phyloP scores from a whole-genome alignment of 257 asterid genomes.

The Cordia subcordata region DNA sequence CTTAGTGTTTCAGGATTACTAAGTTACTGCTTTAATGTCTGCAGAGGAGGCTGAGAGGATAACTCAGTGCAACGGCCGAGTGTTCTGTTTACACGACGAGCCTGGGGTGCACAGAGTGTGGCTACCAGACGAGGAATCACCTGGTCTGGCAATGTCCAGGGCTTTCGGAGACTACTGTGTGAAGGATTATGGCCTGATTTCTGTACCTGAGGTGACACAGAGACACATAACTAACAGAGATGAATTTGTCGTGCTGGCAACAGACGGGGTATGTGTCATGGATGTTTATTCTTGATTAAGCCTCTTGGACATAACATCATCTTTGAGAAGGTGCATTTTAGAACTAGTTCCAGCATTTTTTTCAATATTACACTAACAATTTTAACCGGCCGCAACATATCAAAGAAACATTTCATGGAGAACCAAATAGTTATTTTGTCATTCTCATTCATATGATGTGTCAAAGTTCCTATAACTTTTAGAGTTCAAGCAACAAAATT shows the following conservation, averaged over 20 bases:
- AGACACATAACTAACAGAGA: slow-evolving; percentile 62
- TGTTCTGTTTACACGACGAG: slow-evolving; percentile 73
- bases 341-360: no score
- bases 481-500: background rate
- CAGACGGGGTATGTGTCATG: slow-evolving; percentile 74
- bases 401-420: no score
- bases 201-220: slow-evolving; percentile 84
- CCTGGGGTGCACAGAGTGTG: slow-evolving; percentile 84
- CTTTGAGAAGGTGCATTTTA: no score
- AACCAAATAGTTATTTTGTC: background rate
- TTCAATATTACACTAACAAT: no score
- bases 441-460: no score
- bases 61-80: slow-evolving; percentile 59
- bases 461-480: background rate
- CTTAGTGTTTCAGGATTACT: background rate
- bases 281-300: background rate
- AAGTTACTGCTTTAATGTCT: background rate
- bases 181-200: slow-evolving; percentile 79
- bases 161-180: slow-evolving; percentile 92
- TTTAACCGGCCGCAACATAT: no score
- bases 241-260: slow-evolving; percentile 77
- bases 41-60: slow-evolving; percentile 91
- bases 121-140: slow-evolving; percentile 78
- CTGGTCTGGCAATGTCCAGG: slow-evolving; percentile 97
- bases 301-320: no score